Base-by-base conservation (phyloP, 2,329 filamentous ascomycete species). In the Sarocladium strictum region DNA sequence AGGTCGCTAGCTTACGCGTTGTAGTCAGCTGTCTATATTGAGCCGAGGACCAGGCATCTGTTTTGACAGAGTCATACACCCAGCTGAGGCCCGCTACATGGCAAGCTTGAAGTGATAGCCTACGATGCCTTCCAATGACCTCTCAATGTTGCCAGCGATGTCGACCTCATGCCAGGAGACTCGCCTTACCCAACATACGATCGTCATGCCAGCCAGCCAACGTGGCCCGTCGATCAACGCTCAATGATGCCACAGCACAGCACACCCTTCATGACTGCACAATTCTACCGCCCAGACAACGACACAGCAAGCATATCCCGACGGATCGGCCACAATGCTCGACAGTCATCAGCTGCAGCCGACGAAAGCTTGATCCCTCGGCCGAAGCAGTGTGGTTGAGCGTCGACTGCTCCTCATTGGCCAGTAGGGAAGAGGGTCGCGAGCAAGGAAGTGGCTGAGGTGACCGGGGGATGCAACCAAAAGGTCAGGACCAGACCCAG, bases 401-500 rank as follows among this genome's bases (percentile, higher is more conserved):
- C 35, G 47, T 26, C 35, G n/a, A 26, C 15, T 5, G n/a, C 23
- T 17, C n/a, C 12, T 51, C 17, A 51, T 51, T 51, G 47, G 47
- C 26, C 27, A n/a, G n/a, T n/a, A n/a, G 17, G 23, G 14, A 3
- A 29, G 21, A 29, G 47, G 27, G 47, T 51, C 47, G 47, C 47
- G 47, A 51, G 33, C 47, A 51, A 51, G 47, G 47, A 51, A 51
- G 47, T 51, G 47, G 47, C 47, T 51, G 47, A 51, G 27, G 47
- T 21, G 19, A 14, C 10, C 15, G 5, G 17, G 15, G 26, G 43
- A 49, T 14, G 7, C 24, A 32, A n/a, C n/a, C n/a, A 29, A n/a
- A 6, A 26, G 9, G 19, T 45, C 40, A 12, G 17, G 43, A n/a
- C n/a, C n/a, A n/a, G n/a, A n/a, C n/a, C n/a, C n/a, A n/a, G 23